phyloP scores from a whole-genome alignment of 257 asterid genomes.

The Avicennia marina region DNA sequence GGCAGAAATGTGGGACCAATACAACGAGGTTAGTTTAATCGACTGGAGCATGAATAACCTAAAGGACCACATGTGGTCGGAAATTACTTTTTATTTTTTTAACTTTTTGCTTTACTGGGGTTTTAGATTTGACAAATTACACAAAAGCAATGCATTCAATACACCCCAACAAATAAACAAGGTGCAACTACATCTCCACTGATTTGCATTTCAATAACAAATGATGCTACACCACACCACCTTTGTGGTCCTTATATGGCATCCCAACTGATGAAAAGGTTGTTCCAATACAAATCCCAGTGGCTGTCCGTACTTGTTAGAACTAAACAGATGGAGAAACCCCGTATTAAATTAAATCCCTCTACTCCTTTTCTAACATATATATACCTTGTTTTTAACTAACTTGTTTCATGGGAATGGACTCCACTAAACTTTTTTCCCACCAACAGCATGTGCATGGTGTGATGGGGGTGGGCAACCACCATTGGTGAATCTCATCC shows the following conservation, averaged over 20 bases:
- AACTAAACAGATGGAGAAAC: constrained; percentile 5
- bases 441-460: background rate
- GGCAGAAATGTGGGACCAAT: too few relatives aligned
- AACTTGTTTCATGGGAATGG: too few relatives aligned
- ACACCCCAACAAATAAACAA: too few relatives aligned
- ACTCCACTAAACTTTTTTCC: too few relatives aligned
- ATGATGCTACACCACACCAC: too few relatives aligned
- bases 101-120: too few relatives aligned
- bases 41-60: too few relatives aligned
- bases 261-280: background rate
- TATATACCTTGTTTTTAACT: too few relatives aligned
- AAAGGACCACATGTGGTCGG: constrained; percentile 28
- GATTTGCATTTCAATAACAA: background rate
- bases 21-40: too few relatives aligned
- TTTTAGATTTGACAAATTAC: too few relatives aligned
- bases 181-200: background rate
- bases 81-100: constrained; percentile 9
- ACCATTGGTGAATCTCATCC: too few relatives aligned
- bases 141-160: background rate
- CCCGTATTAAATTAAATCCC: background rate
- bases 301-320: constrained; percentile 15
- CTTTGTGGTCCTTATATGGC: too few relatives aligned
- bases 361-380: background rate
- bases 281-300: constrained; percentile 15
- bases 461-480: background rate